These are phyloP conservation scores for Salvia sclarea DNA, from an alignment of 305 asterid species.

Conservation along the genomic window DNA sequence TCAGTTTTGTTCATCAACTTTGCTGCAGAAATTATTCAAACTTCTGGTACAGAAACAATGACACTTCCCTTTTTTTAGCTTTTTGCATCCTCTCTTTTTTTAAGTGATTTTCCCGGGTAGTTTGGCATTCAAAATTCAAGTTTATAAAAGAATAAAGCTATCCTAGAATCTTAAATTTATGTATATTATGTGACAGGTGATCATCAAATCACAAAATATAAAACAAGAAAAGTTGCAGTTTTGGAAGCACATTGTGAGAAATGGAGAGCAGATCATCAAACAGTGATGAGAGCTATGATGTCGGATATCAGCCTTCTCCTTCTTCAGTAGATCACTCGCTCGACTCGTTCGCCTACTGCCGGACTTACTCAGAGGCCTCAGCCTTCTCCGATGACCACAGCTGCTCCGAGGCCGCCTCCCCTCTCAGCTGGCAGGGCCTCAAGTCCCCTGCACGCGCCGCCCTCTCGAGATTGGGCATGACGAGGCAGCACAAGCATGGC, in stretches of 20 bases:
- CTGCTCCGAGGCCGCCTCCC: slow-evolving; percentile 61
- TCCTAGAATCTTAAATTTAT: slow-evolving; percentile 32
- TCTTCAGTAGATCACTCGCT: slow-evolving; percentile 58
- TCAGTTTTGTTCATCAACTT: slow-evolving; percentile 32
- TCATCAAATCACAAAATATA: not conserved
- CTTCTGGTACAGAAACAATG: slow-evolving; percentile 32
- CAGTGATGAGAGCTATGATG: slow-evolving; percentile 55
- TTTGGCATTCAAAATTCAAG: slow-evolving; percentile 41
- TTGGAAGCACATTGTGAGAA: not conserved
- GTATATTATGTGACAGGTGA: slow-evolving; percentile 29
- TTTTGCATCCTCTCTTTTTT: not conserved
- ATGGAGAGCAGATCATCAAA: slow-evolving; percentile 52
- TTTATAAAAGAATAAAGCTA: slow-evolving; percentile 23
- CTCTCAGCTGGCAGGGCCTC: slow-evolving; percentile 62
- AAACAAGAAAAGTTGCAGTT: not conserved
- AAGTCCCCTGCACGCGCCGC: slow-evolving; percentile 65
- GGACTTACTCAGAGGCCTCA: slow-evolving; percentile 73
- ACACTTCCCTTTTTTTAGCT: slow-evolving; percentile 25
- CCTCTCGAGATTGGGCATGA: slow-evolving; percentile 66
- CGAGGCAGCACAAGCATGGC: slow-evolving; percentile 50
- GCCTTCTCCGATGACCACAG: slow-evolving; percentile 68
- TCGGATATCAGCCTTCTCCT: slow-evolving; percentile 58
- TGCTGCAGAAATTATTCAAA: slow-evolving; percentile 40
- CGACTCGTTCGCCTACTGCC: slow-evolving; percentile 65
- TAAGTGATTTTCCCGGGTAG: slow-evolving; percentile 45